A percentile compares a stretch with the other conserved stretches of the same genome.
Conservation (phyloP, 2,329 filamentous ascomycete species). For the Aspergillus sojae region DNA sequence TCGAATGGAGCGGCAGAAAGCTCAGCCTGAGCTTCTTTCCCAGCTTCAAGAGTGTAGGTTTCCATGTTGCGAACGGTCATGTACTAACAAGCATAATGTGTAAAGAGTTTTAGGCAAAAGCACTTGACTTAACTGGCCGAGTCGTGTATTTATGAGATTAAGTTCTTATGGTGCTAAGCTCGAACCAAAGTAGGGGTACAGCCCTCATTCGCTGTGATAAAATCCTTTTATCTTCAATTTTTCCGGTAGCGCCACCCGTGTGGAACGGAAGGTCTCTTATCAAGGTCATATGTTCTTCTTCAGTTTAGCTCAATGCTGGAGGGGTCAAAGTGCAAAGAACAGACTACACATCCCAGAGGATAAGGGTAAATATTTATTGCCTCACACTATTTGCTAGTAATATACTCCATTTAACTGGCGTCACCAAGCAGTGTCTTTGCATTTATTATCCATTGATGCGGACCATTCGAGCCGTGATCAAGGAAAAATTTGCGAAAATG, state of each 20-base stretch:
- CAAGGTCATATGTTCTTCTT: slow-evolving; percentile 5
- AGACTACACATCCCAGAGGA: not conserved
- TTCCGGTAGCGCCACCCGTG: not conserved
- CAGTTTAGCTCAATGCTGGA: not conserved
- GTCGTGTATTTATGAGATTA: not conserved
- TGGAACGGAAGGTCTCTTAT: slow-evolving; percentile 4
- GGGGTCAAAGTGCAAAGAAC: not conserved
- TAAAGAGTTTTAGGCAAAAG: not conserved
- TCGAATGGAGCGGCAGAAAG: slow-evolving; percentile 17
- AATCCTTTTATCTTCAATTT: slow-evolving; percentile 3
- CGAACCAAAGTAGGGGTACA: slow-evolving; percentile 1
- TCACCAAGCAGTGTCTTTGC: not conserved
- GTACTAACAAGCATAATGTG: not conserved
- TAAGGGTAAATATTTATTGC: not conserved
- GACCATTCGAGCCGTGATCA: not conserved
- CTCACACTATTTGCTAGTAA: not conserved
- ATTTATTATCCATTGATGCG: not conserved
- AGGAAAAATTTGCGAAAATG: not conserved
- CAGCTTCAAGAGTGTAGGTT: slow-evolving; percentile 11
- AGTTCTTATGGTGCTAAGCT: not conserved
- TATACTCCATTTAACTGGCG: no score
- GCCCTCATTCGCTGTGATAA: slow-evolving; percentile 4
- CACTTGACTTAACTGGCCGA: not conserved
- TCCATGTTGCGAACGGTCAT: slow-evolving; percentile 7
- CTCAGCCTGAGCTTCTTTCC: slow-evolving; percentile 19